phyloP scores from a whole-genome alignment of 2,329 filamentous ascomycete genomes.

The Colletotrichum higginsianum region DNA sequence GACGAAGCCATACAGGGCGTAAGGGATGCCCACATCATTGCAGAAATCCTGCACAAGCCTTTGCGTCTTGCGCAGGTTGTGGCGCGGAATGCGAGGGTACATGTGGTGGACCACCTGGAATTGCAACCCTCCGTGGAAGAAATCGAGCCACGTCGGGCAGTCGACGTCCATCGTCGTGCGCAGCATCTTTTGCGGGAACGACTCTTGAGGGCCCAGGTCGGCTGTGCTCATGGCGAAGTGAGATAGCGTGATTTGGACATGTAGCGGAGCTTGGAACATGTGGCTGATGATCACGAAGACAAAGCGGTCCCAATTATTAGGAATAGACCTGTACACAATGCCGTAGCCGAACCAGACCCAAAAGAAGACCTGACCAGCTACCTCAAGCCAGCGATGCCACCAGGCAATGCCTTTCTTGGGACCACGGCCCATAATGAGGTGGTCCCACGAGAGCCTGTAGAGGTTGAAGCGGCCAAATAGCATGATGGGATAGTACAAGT shows the following conservation, averaged over 20 bases:
- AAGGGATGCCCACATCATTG: slow-evolving; percentile 84
- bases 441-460: slow-evolving; percentile 85
- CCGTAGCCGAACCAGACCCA: slow-evolving; percentile 90
- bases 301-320: slow-evolving; percentile 77
- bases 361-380: slow-evolving; percentile 83
- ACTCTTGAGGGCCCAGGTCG: slow-evolving; percentile 86
- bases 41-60: slow-evolving; percentile 86
- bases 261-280: slow-evolving; percentile 83
- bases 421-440: slow-evolving; percentile 78
- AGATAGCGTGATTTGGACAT: slow-evolving; percentile 91
- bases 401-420: slow-evolving; percentile 82
- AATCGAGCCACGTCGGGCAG: slow-evolving; percentile 89
- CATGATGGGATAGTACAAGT: slow-evolving; percentile 87
- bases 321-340: slow-evolving; percentile 81
- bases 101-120: slow-evolving; percentile 93
- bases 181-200: slow-evolving; percentile 91
- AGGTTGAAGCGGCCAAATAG: slow-evolving; percentile 89
- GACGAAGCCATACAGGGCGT: slow-evolving; percentile 88
- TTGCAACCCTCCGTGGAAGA: slow-evolving; percentile 89
- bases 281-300: slow-evolving; percentile 86
- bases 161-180: slow-evolving; percentile 96
- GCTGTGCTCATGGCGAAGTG: slow-evolving; percentile 96
- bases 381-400: slow-evolving; percentile 88
- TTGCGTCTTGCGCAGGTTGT: slow-evolving; percentile 84
- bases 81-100: slow-evolving; percentile 85